Evolutionary conservation across 306 rosid genomes (phyloP).

Genomic region (Phaseolus lunatus): DNA sequence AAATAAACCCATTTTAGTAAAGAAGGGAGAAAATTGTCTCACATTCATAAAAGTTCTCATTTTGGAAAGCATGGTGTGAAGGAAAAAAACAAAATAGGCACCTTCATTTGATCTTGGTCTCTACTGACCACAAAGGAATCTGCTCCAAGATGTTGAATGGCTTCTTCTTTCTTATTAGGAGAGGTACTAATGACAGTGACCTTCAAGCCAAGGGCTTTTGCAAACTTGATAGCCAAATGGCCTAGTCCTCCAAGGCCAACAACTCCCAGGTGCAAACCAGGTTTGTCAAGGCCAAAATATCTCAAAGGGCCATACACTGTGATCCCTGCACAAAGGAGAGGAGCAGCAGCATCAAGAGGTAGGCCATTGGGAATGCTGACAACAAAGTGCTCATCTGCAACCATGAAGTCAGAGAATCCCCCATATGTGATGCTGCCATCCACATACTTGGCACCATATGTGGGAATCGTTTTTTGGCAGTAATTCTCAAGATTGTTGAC

Average conservation of each 20-base stretch:
- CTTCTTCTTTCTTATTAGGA: slow-evolving; percentile 40
- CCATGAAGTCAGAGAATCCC: not conserved
- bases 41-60: too few relatives aligned
- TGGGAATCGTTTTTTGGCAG: slow-evolving; percentile 39
- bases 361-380: slow-evolving; percentile 31
- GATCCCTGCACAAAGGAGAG: slow-evolving; percentile 37
- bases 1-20: too few relatives aligned
- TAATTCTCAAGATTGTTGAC: slow-evolving; percentile 48
- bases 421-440: slow-evolving; percentile 46
- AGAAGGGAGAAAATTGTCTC: too few relatives aligned
- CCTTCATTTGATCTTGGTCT: slow-evolving; percentile 14
- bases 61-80: too few relatives aligned
- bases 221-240: not conserved
- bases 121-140: slow-evolving; percentile 45
- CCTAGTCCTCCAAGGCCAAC: not conserved
- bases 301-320: slow-evolving; percentile 55
- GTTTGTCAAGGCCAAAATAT: slow-evolving; percentile 50
- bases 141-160: slow-evolving; percentile 45
- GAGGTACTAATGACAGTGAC: slow-evolving; percentile 36
- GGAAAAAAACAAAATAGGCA: not conserved
- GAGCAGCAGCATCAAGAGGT: slow-evolving; percentile 39
- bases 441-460: slow-evolving; percentile 21
- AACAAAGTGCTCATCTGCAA: slow-evolving; percentile 4
- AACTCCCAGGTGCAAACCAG: slow-evolving; percentile 38
- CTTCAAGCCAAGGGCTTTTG: not conserved